Evolutionary conservation across 768 basidiomycete genomes (phyloP).

Genomic region (Kwoniella europaea): DNA sequence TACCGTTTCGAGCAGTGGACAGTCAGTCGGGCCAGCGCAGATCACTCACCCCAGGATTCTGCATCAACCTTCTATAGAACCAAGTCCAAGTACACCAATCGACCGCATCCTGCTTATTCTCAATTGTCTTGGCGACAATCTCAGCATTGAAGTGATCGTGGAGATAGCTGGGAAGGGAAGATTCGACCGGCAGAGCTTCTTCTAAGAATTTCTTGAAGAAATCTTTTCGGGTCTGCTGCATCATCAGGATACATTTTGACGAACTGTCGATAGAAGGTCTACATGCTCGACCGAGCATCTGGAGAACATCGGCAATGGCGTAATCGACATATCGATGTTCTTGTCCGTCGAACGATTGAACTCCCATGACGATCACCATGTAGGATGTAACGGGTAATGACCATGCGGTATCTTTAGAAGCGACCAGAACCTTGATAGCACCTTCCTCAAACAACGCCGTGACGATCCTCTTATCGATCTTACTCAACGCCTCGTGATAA

Average conservation of each 20-base stretch:
- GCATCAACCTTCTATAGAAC: slow-evolving; percentile 93
- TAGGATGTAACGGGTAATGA: slow-evolving; percentile 89
- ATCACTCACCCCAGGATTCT: slow-evolving; percentile 70
- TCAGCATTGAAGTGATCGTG: slow-evolving; percentile 99
- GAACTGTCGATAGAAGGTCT: slow-evolving; percentile 84
- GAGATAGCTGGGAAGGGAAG: slow-evolving; percentile 85
- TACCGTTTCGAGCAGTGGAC: neutral
- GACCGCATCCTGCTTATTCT: slow-evolving; percentile 92
- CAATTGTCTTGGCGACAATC: slow-evolving; percentile 96
- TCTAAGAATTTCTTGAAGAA: slow-evolving; percentile 98
- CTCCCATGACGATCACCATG: slow-evolving; percentile 99
- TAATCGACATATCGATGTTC: slow-evolving; percentile 98
- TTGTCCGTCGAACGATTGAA: slow-evolving; percentile 93
- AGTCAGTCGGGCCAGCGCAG: neutral
- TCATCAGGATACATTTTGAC: slow-evolving; percentile 94
- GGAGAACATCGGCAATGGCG: slow-evolving; percentile 95
- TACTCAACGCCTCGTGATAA: slow-evolving; percentile 90
- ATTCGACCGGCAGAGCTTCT: slow-evolving; percentile 97
- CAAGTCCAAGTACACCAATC: slow-evolving; percentile 99
- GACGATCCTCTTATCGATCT: slow-evolving; percentile 92
- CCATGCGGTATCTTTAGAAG: slow-evolving; percentile 98
- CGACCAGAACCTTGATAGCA: slow-evolving; percentile 91
- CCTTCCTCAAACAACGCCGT: slow-evolving; percentile 90
- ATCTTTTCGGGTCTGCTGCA: slow-evolving; percentile 95
- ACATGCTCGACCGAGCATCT: slow-evolving; percentile 99